These are phyloP conservation scores for Lyophyllum atratum DNA, from an alignment of 768 basidiomycete genomes.

Conservation along the genomic window DNA sequence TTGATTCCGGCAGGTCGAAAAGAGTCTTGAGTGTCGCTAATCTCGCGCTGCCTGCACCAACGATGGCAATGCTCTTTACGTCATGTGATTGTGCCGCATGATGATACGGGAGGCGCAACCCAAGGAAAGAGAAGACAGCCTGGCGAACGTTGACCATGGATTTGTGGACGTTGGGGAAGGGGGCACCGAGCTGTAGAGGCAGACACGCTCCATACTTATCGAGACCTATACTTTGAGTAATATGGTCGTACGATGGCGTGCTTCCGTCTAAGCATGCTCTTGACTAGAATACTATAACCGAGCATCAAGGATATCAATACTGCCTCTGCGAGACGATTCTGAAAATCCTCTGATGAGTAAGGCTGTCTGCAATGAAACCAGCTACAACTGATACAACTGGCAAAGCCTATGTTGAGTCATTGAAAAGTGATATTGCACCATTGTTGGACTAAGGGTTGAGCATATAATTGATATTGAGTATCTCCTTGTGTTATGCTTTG, in stretches of 20 bases:
- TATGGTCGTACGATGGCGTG: constrained; percentile 24
- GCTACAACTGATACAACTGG: background rate
- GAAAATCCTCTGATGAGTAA: background rate
- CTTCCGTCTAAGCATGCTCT: constrained; percentile 10
- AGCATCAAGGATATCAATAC: constrained; percentile 2
- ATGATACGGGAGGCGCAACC: background rate
- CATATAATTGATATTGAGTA: background rate
- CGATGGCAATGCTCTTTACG: constrained; percentile 53
- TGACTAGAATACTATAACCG: constrained; percentile 8
- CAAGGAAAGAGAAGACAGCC: constrained; percentile 21
- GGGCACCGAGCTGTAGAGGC: background rate
- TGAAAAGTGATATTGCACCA: constrained; percentile 4
- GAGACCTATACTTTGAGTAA: constrained; percentile 9
- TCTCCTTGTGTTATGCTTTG: constrained; percentile 43
- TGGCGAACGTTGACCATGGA: constrained; percentile 28
- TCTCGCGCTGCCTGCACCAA: constrained; percentile 61
- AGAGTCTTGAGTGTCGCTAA: constrained; percentile 53
- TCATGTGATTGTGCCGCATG: constrained; percentile 8
- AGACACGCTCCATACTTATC: background rate
- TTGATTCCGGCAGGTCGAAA: constrained; percentile 45
- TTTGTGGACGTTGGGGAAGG: background rate
- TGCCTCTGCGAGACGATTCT: background rate
- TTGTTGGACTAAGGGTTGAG: background rate
- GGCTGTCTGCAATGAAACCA: background rate
- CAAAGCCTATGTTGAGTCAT: background rate